A percentile compares a stretch with the other conserved stretches of the same genome.
These are phyloP conservation scores for Paraconiothyrium sp. DNA, from an alignment of 2,329 filamentous ascomycete genomes.

Conservation along the genomic window DNA sequence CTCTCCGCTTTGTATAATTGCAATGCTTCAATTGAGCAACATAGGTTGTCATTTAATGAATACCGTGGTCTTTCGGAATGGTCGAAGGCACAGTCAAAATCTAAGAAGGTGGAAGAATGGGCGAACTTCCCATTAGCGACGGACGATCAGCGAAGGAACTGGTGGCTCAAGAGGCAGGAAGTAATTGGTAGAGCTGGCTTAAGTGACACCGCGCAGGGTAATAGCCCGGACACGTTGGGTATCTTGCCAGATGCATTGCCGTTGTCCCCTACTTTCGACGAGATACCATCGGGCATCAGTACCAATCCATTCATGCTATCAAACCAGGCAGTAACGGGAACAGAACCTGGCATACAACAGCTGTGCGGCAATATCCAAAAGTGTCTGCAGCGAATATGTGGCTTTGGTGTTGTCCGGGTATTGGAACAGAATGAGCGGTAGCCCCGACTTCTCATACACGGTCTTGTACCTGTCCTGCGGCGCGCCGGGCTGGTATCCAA, in stretches of 20 bases:
- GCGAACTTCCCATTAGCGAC: constrained; percentile 24
- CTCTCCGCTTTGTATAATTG: constrained; percentile 26
- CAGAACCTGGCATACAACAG: constrained; percentile 26
- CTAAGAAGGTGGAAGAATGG: constrained; percentile 34
- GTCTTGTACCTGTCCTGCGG: constrained; percentile 62
- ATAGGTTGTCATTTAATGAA: constrained; percentile 18
- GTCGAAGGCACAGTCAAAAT: constrained; percentile 30
- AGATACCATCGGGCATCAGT: neutral
- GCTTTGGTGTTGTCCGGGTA: constrained; percentile 65
- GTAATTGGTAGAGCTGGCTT: neutral
- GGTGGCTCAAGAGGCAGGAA: constrained; percentile 24
- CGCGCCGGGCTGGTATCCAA: constrained; percentile 63
- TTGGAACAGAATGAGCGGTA: constrained; percentile 64
- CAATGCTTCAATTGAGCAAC: constrained; percentile 19
- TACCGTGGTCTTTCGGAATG: constrained; percentile 20
- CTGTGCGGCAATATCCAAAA: constrained; percentile 62
- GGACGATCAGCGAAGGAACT: constrained; percentile 24
- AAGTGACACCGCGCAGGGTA: neutral
- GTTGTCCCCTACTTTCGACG: neutral
- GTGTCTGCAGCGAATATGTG: constrained; percentile 61
- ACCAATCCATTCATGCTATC: neutral
- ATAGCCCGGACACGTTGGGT: neutral
- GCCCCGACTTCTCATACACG: constrained; percentile 60
- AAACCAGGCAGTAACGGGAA: neutral
- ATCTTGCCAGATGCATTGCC: neutral